A percentile compares a stretch with the other conserved stretches of the same genome.
Evolutionary conservation across 306 rosid species (phyloP).

Genomic region (Prunus mira): DNA sequence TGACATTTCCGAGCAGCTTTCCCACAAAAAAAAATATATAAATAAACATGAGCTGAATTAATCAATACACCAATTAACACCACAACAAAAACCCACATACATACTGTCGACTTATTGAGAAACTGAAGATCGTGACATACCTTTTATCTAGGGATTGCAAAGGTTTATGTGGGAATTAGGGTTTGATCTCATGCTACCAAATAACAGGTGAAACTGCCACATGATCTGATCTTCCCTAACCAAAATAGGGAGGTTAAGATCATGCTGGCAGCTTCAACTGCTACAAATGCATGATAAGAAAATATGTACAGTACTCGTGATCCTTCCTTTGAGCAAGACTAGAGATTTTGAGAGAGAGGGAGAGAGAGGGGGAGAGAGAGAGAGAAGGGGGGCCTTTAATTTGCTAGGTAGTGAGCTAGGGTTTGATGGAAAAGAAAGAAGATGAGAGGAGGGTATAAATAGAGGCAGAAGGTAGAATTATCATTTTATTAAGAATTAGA

Average conservation of each 20-base stretch:
- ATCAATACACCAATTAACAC: not conserved
- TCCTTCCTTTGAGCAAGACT: too few relatives aligned
- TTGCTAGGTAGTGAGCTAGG: conserved; percentile 43
- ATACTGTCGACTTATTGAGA: not conserved
- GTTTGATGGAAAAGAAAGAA: conserved; percentile 51
- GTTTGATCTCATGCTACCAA: conserved; percentile 49
- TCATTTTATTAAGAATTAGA: not conserved
- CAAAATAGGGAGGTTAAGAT: conserved; percentile 73
- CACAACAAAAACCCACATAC: not conserved
- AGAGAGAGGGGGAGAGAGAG: not conserved
- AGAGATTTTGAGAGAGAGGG: not conserved
- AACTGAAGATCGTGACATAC: conserved; percentile 1
- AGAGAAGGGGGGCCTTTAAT: not conserved
- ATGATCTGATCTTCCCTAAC: conserved; percentile 91
- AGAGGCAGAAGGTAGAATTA: conserved; percentile 30
- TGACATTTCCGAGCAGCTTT: not conserved
- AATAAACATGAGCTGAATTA: not conserved
- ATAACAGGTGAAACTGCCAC: conserved; percentile 98
- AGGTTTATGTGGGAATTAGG: conserved; percentile 16
- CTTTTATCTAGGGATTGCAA: conserved; percentile 7
- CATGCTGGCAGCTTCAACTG: conserved; percentile 99
- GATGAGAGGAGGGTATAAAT: conserved; percentile 37
- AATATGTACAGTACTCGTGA: not conserved
- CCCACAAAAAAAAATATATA: not conserved
- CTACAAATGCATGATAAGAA: conserved; percentile 43